Evolutionary conservation across 2,329 filamentous ascomycete genomes (phyloP), one percentile per base, ranked within the genome.

Genomic region (Botrytis aclada): DNA sequence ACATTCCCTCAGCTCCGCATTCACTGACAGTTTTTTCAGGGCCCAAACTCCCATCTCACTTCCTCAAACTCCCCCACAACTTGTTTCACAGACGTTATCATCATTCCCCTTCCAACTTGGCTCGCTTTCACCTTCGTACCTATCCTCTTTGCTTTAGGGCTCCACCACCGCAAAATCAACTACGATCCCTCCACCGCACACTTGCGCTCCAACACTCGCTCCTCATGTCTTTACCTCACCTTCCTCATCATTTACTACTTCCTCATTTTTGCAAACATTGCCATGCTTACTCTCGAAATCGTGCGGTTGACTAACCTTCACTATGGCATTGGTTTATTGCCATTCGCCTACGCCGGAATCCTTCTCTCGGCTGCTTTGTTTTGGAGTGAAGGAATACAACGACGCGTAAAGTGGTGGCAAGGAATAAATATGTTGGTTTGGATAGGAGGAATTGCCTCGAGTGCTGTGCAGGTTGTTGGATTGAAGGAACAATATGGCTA

Each of bases 31-130:
- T 18, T 16, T 20, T 16, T 37, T n/a, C 69, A 82, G 81, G 80
- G 80, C 72, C 80, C 81, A 20, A 65, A 73, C 45, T 82, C 80
- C 9, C 72, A 75, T n/a, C 72, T 81, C 73, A 81, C 80, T 72
- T 78, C 80, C 71, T 78, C 77, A 3, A 77, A 79, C 25, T 72
- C 81, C 69, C 81, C 80, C 67, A 82, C 81, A 72, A 78, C 81
- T 76, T 83, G 81, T 77, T 82, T 82, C 76, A 74, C 76, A 67
- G 81, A 82, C 65, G 78, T 76, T 2, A 78, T 83, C 72, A 77
- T 83, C 54, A 76, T 81, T 54, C 81, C 81, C n/a, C 77, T 82
- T 58, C 80, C 80, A 18, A 78, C 77, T 6, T 82, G 79, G 79
- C 64, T 81, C 41, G 79, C 81, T 54, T 72, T 82, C 32, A 16